phyloP scores from a whole-genome alignment of 495 filamentous ascomycete genomes.

The Talaromyces trachyspermus region DNA sequence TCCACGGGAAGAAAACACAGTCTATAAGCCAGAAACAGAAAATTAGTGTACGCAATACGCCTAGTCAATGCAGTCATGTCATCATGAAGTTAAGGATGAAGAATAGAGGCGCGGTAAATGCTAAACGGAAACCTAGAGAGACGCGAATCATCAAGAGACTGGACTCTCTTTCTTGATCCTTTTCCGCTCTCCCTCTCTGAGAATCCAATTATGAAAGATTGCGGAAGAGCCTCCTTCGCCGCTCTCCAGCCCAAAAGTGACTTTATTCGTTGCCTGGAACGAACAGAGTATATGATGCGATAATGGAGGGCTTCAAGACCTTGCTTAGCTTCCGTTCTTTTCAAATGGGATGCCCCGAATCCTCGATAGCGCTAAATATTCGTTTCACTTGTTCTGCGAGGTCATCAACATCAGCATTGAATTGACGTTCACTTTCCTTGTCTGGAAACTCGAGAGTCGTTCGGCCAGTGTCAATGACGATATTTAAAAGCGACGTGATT shows the following conservation, averaged over 20 bases:
- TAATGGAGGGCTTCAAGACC: slow-evolving; percentile 63
- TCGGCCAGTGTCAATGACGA: slow-evolving; percentile 61
- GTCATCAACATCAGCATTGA: slow-evolving; percentile 62
- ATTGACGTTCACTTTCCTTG: slow-evolving; percentile 39
- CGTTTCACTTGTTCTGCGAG: slow-evolving; percentile 55
- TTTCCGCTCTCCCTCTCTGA: no score
- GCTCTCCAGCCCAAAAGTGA: neutral
- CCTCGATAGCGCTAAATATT: slow-evolving; percentile 64
- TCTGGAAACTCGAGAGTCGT: slow-evolving; percentile 19
- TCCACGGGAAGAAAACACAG: no score
- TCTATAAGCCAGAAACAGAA: neutral
- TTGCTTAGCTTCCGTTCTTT: slow-evolving; percentile 65
- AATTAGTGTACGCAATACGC: neutral
- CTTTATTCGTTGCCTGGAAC: slow-evolving; percentile 56
- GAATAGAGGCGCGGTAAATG: no score
- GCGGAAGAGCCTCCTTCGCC: neutral
- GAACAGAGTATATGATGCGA: slow-evolving; percentile 60
- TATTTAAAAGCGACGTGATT: slow-evolving; percentile 58
- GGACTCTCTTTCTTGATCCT: no score
- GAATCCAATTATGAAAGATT: neutral
- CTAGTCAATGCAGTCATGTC: slow-evolving; percentile 1
- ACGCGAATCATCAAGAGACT: no score
- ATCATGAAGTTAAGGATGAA: slow-evolving; percentile 4
- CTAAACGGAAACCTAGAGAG: no score
- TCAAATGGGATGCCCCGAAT: slow-evolving; percentile 66